Percentiles rank a stretch among this genome's conserved stretches.
Evolutionary conservation across 257 asterid species (phyloP).

Genomic region (Capsicum pubescens): DNA sequence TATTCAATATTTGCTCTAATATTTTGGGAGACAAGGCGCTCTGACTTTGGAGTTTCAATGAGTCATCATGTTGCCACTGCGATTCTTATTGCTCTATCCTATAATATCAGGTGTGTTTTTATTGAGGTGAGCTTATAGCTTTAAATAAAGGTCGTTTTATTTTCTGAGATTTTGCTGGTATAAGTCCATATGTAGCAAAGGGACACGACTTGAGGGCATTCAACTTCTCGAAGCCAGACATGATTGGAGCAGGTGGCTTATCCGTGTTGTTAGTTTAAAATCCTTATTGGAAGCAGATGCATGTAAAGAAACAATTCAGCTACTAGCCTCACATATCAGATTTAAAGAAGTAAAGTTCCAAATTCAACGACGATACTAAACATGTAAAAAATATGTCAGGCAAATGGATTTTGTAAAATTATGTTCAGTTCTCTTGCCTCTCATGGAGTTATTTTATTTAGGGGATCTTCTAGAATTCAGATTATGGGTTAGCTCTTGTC

Average conservation of each 20-base stretch:
- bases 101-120: conserved; percentile 62
- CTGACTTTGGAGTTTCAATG: conserved; percentile 97
- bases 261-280: background rate
- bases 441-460: background rate
- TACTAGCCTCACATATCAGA: background rate
- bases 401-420: background rate
- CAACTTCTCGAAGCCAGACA: background rate
- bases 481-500: conserved; percentile 7
- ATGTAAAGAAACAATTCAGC: background rate
- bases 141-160: conserved; percentile 7
- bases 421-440: background rate
- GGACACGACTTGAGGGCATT: background rate
- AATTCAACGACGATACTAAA: background rate
- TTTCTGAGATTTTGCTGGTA: conserved; percentile 6
- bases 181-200: background rate
- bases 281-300: background rate
- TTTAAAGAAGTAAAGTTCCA: background rate
- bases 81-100: conserved; percentile 72
- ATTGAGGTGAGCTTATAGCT: conserved; percentile 28
- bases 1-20: conserved; percentile 91
- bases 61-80: conserved; percentile 84
- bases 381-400: background rate
- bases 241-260: background rate
- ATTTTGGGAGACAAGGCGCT: conserved; percentile 94
- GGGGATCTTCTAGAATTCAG: background rate